A percentile compares a stretch with the other conserved stretches of the same genome.
Evolutionary conservation across 345 rosid species (phyloP).

Genomic region (Hibiscus mutabilis): DNA sequence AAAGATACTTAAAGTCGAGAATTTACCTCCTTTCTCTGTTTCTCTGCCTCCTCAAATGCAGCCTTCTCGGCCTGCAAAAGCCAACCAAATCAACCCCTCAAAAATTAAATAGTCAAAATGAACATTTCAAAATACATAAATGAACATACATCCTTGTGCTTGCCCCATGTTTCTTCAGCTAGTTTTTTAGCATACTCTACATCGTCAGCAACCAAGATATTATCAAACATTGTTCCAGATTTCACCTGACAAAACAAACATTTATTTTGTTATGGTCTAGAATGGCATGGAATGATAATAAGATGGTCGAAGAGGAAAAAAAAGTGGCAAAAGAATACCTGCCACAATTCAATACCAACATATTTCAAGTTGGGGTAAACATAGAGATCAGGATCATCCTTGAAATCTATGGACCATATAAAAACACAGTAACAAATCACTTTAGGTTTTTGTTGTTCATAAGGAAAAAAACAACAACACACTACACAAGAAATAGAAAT

Average conservation of each 20-base stretch:
- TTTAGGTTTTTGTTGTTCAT: neutral
- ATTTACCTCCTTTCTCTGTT: conserved; percentile 70
- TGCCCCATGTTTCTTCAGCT: conserved; percentile 97
- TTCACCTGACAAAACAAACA: conserved; percentile 50
- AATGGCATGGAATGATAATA: neutral
- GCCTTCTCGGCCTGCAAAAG: conserved; percentile 85
- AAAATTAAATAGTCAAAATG: neutral
- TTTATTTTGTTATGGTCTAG: neutral
- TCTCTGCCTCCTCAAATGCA: conserved; percentile 84
- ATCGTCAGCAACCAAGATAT: conserved; percentile 75
- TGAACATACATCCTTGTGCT: conserved; percentile 71
- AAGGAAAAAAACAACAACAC: neutral
- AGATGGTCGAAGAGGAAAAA: neutral
- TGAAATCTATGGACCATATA: conserved; percentile 53
- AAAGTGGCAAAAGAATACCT: conserved; percentile 37
- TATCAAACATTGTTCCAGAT: conserved; percentile 93
- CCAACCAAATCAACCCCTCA: neutral
- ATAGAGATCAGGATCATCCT: conserved; percentile 86
- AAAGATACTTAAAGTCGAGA: neutral
- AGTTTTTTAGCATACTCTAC: conserved; percentile 75
- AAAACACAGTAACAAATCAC: neutral
- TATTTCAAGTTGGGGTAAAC: conserved; percentile 88
- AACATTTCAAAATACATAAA: neutral
- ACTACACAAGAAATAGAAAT: neutral
- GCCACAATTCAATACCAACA: conserved; percentile 97